Percentiles rank a stretch among this genome's conserved stretches.
These are phyloP conservation scores for Hyaloperonospora brassicae DNA, from an alignment of 352 stramenopile species.

Conservation along the genomic window DNA sequence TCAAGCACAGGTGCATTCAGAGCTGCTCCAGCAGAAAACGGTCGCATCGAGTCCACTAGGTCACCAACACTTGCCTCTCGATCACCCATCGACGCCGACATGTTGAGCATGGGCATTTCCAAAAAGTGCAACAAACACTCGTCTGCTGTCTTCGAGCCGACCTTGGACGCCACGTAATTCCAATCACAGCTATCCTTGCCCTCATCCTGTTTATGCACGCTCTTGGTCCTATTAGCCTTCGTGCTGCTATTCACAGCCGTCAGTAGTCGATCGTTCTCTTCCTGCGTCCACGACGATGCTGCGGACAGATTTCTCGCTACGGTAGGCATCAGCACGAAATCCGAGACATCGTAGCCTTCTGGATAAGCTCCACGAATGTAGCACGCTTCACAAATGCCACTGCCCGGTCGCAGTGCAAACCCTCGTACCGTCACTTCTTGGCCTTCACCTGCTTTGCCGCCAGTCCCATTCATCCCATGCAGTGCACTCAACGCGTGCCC, in stretches of 20 bases:
- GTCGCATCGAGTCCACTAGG: constrained; percentile 20
- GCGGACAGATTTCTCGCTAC: constrained; percentile 6
- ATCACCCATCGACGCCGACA: constrained; percentile 4
- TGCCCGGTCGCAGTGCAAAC: constrained; percentile 45
- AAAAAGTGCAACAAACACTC: constrained; percentile 77
- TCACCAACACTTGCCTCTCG: neutral
- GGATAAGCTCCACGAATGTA: constrained; percentile 57
- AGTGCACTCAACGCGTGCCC: constrained; percentile 7
- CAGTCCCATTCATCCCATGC: constrained; percentile 3
- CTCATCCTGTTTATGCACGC: constrained; percentile 8
- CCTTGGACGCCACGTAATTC: constrained; percentile 63
- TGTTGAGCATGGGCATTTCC: constrained; percentile 50
- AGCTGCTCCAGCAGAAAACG: constrained; percentile 39
- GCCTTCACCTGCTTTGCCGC: constrained; percentile 19
- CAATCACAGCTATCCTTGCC: constrained; percentile 54
- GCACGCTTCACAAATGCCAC: constrained; percentile 62
- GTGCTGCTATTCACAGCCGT: constrained; percentile 38
- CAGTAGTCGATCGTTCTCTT: constrained; percentile 39
- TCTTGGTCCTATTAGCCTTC: constrained; percentile 11
- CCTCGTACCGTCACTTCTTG: constrained; percentile 38
- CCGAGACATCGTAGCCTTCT: constrained; percentile 43
- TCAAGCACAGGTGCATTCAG: constrained; percentile 51
- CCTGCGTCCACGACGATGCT: constrained; percentile 33
- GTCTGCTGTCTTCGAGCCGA: constrained; percentile 60
- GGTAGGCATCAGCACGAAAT: constrained; percentile 45